Conservation (phyloP, 208 protist genomes). For the Polymyxa betae region DNA sequence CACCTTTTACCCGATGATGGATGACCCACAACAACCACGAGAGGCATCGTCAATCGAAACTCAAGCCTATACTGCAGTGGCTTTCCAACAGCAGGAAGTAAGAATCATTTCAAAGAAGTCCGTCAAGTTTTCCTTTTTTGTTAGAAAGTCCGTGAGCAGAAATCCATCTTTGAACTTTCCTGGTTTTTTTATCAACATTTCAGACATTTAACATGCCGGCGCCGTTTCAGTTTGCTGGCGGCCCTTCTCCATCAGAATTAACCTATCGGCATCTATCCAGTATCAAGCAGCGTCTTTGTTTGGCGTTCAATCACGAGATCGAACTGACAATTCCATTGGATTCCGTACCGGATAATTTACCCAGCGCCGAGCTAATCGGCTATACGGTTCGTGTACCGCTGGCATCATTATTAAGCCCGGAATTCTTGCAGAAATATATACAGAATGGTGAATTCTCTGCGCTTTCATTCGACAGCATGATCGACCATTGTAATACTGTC, state of each 20-base stretch:
- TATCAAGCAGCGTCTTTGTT: not conserved
- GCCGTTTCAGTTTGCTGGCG: not conserved
- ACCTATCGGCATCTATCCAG: not conserved
- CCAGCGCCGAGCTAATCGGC: not conserved
- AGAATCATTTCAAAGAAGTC: not conserved
- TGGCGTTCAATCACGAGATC: conserved; percentile 24
- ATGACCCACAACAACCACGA: conserved; percentile 36
- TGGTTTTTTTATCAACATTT: not conserved
- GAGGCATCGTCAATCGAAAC: not conserved
- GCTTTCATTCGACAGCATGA: not conserved
- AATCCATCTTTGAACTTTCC: not conserved
- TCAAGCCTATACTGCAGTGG: too few relatives aligned
- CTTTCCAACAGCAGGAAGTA: too few relatives aligned
- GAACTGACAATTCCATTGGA: not conserved
- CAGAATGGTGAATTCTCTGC: not conserved
- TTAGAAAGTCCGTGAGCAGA: too few relatives aligned
- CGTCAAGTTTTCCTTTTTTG: not conserved
- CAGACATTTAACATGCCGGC: not conserved
- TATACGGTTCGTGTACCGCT: not conserved
- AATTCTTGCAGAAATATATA: not conserved
- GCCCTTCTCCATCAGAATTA: not conserved
- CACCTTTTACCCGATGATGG: conserved; percentile 19
- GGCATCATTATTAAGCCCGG: not conserved
- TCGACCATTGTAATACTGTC: conserved; percentile 11
- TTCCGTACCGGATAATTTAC: not conserved